Base-by-base conservation (phyloP, 768 basidiomycete genomes). In the Wakefieldia striispora region DNA sequence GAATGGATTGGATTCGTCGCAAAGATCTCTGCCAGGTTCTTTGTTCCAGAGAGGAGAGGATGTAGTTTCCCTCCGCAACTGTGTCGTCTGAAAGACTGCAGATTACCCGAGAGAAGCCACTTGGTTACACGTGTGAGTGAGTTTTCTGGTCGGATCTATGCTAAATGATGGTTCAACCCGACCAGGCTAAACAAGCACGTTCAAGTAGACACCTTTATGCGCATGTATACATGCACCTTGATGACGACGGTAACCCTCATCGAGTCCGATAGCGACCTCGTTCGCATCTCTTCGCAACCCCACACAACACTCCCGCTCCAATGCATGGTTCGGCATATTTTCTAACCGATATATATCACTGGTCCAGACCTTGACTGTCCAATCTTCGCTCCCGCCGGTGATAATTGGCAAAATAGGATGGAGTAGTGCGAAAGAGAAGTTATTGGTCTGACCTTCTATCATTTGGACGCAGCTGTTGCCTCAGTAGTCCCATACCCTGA, bases 311-410 rank as follows among this genome's bases (percentile, higher is more conserved):
- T 91, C 91, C 24, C 97, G 81, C 72, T 98, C 97, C 43, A 99
- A 73, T 0, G 90, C 91, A 62, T 98, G 98, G 69, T 84, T 94
- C 43, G 98, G 73, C 5, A 95, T 98, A 65, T 95, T 97, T 70
- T 98, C 97, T 34, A 99, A 75, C 11, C 95, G 76, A 67, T 98
- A 99, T 1, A 95, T 98, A 6, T 88, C 88, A 39, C 89, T 88
- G 63, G 98, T 95, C 97, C 97, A 98, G 50, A 99, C 83, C 73
- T 98, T 99, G 66, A 99, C 75, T 1, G 94, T 93, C 7, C 97
- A 95, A 60, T 99, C 97, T 67, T 98, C 97, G 45, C 91, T 91
- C 40, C 97, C 97, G 51, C 91, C 93, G 63, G 88, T 56, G 65
- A 98, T 91, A 59, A 98, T 81, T 3, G 97, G 97, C 19, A 98